Evolutionary conservation across 805 yeast species (phyloP).

Genomic region (Zygosaccharomyces kombuchaensis): DNA sequence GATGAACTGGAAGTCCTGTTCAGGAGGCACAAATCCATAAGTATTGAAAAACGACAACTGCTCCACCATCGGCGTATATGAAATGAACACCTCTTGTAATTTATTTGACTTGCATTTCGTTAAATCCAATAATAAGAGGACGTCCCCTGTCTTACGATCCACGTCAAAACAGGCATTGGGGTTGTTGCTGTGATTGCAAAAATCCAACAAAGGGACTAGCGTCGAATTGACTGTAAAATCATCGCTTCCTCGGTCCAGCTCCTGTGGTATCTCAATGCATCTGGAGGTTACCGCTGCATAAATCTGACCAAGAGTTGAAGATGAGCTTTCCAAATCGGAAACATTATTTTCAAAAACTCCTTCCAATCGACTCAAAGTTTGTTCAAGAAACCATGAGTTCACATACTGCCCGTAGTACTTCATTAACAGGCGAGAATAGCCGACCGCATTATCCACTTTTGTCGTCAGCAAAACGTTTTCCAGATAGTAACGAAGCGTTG

Average conservation of each 20-base stretch:
- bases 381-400: not conserved
- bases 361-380: constrained; percentile 2
- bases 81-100: constrained; percentile 40
- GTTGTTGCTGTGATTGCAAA: constrained; percentile 54
- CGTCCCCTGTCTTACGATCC: constrained; percentile 43
- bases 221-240: constrained; percentile 49
- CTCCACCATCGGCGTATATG: constrained; percentile 44
- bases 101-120: constrained; percentile 9
- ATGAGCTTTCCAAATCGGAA: not conserved
- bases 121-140: constrained; percentile 37
- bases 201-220: constrained; percentile 63
- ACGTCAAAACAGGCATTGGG: constrained; percentile 58
- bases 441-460: constrained; percentile 10
- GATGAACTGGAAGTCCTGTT: constrained; percentile 15
- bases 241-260: constrained; percentile 25
- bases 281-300: constrained; percentile 54
- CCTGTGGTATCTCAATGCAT: constrained; percentile 59
- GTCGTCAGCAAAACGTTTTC: constrained; percentile 21
- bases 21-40: constrained; percentile 46
- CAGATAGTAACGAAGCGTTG: constrained; percentile 17
- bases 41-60: constrained; percentile 37
- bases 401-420: constrained; percentile 18
- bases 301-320: constrained; percentile 17
- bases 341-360: constrained; percentile 1
- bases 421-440: constrained; percentile 7